Conservation (phyloP, 1,139 yeast genomes). For the Yamadazyma triangularis region DNA sequence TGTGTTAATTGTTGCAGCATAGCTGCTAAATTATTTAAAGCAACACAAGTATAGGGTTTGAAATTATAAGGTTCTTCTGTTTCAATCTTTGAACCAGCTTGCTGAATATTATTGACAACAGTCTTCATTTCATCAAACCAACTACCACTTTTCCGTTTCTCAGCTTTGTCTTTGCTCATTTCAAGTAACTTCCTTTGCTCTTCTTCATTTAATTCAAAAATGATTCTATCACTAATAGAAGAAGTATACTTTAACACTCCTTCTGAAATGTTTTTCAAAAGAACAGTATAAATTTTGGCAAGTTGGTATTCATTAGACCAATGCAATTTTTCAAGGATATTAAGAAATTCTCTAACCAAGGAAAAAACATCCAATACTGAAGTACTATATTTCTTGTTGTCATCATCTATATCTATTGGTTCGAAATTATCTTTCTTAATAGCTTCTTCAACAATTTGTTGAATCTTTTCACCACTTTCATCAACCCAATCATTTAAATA, state of each 20-base stretch:
- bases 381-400: constrained; percentile 35
- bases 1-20: constrained; percentile 55
- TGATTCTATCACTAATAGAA: constrained; percentile 41
- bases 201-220: constrained; percentile 46
- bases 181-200: constrained; percentile 18
- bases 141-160: constrained; percentile 20
- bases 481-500: constrained; percentile 55
- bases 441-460: constrained; percentile 50
- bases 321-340: constrained; percentile 47
- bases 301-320: constrained; percentile 65
- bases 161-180: constrained; percentile 22
- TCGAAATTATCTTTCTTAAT: constrained; percentile 52
- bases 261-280: constrained; percentile 60
- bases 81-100: constrained; percentile 23
- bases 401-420: constrained; percentile 45
- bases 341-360: constrained; percentile 54
- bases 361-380: constrained; percentile 69
- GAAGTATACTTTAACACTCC: constrained; percentile 54
- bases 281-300: constrained; percentile 53
- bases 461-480: constrained; percentile 47
- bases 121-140: constrained; percentile 46
- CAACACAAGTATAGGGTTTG: constrained; percentile 64
- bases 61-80: constrained; percentile 58
- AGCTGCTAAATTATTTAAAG: constrained; percentile 65
- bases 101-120: constrained; percentile 45